These are phyloP conservation scores for Crotalaria pallida DNA, from an alignment of 306 rosid species.

Conservation along the genomic window DNA sequence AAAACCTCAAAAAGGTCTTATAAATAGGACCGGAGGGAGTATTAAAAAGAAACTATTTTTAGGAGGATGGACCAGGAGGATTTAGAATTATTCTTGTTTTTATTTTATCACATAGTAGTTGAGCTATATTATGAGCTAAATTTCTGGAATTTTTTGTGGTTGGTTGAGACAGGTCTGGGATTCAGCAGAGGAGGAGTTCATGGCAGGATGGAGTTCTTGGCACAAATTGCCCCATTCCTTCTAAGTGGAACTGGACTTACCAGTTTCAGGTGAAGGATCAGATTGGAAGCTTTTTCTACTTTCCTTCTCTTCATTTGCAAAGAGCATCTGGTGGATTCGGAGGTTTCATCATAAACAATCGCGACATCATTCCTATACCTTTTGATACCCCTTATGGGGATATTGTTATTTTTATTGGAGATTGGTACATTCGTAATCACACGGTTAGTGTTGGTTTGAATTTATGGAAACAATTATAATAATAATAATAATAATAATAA, in stretches of 20 bases:
- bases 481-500: too few relatives aligned
- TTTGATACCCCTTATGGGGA: slow-evolving; percentile 80
- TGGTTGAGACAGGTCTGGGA: slow-evolving; percentile 65
- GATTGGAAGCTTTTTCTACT: slow-evolving; percentile 92
- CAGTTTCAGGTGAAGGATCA: slow-evolving; percentile 95
- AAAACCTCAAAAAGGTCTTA: too few relatives aligned
- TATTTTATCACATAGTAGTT: background rate
- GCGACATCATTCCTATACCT: slow-evolving; percentile 67
- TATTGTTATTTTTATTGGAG: slow-evolving; percentile 65
- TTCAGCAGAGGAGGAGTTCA: slow-evolving; percentile 82
- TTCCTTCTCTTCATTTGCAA: slow-evolving; percentile 83
- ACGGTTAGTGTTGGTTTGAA: slow-evolving; percentile 56
- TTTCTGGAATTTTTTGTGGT: slow-evolving; percentile 10
- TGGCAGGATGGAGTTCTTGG: slow-evolving; percentile 97
- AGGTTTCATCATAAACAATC: slow-evolving; percentile 63
- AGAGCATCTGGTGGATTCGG: slow-evolving; percentile 97
- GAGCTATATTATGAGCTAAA: slow-evolving; percentile 7
- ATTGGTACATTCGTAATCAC: slow-evolving; percentile 86
- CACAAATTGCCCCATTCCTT: slow-evolving; percentile 90
- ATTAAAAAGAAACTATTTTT: too few relatives aligned
- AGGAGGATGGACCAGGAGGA: too few relatives aligned
- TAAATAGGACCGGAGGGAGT: too few relatives aligned
- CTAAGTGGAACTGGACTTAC: slow-evolving; percentile 99
- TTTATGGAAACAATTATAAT: slow-evolving; percentile 1
- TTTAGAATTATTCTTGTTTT: too few relatives aligned